Base-by-base conservation (phyloP, 345 rosid species). In the Syzygium jambos region DNA sequence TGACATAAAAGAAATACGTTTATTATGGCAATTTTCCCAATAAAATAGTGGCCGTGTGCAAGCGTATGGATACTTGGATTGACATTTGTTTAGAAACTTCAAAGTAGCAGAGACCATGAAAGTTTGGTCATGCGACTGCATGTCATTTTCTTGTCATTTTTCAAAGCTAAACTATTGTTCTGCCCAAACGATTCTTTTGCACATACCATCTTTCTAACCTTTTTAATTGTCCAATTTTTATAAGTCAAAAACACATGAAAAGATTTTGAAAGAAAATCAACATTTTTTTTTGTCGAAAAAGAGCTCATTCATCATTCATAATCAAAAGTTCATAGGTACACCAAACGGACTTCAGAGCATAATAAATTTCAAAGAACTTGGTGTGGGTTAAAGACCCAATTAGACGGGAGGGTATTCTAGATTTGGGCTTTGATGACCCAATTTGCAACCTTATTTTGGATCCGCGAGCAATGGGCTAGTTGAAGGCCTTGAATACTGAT, bases 391-490 rank as follows among this genome's bases (percentile, higher is more conserved):
- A 29, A 57, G 29, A 57, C 25, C n/a, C 63, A 57, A 57, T 25
- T 0, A 57, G 6, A 57, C 14, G 15, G 5, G 0, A 25, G 7
- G 15, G n/a, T 57, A 57, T 11, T 57, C 11, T 57, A 14, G 15
- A 57, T 57, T 1, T 57, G 29, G 1, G 27, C 3, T 57, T 25
- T 25, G 3, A 57, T 9, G 11, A 57, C 0, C 29, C 6, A 25
- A 57, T 57, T 13, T 13, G 1, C 15, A 25, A 57, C 3, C 7
- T 57, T 57, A 57, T 57, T 25, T 57, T 57, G 0, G 15, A 10
- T 57, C 3, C 0, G 3, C 0, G 0, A 25, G 3, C 0, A 0
- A 25, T 57, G 63, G 63, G 63, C 29, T 29, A 25, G 11, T 11
- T 2, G 63, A 10, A 57, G 15, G 63, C 63, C 29, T 57, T 57